Evolutionary conservation across 139 green algal genomes (phyloP).

Genomic region (Chlorella sp.): DNA sequence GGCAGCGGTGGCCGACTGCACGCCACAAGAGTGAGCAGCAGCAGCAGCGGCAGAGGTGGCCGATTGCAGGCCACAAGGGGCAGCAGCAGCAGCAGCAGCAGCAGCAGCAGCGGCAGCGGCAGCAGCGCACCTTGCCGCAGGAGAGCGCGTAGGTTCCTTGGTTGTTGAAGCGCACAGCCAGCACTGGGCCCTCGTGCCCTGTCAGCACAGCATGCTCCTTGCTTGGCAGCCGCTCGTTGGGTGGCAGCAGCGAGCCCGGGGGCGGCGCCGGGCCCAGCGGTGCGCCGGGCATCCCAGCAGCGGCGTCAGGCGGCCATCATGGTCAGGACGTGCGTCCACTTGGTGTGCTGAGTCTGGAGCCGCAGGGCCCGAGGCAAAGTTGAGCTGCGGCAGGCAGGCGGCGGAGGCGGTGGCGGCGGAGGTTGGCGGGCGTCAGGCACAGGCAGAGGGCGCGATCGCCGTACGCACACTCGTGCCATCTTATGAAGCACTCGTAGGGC

Average conservation of each 20-base stretch:
- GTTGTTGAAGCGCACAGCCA: constrained; percentile 87
- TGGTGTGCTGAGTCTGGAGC: no score
- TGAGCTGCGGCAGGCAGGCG: not conserved
- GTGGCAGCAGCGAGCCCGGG: constrained; percentile 21
- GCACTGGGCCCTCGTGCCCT: constrained; percentile 86
- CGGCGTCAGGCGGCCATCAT: no score
- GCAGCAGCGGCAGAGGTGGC: not conserved
- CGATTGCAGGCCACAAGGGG: not conserved
- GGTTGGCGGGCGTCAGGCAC: no score
- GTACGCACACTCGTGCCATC: no score
- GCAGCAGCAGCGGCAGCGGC: not conserved
- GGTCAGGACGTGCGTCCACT: no score
- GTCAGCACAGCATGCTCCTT: constrained; percentile 44
- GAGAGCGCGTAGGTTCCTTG: constrained; percentile 86
- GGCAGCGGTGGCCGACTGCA: no score
- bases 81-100: not conserved
- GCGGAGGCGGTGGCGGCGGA: not conserved
- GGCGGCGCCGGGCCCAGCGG: constrained; percentile 27
- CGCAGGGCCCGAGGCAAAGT: not conserved
- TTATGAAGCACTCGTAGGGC: no score
- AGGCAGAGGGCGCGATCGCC: no score
- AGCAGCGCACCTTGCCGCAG: constrained; percentile 84
- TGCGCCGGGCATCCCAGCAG: not conserved
- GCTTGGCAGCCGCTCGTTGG: constrained; percentile 35
- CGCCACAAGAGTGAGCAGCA: no score